Percentiles rank a stretch among this genome's conserved stretches.
These are phyloP conservation scores for Dendrobium chrysotoxum DNA, from an alignment of 106 monocot species.

Conservation along the genomic window DNA sequence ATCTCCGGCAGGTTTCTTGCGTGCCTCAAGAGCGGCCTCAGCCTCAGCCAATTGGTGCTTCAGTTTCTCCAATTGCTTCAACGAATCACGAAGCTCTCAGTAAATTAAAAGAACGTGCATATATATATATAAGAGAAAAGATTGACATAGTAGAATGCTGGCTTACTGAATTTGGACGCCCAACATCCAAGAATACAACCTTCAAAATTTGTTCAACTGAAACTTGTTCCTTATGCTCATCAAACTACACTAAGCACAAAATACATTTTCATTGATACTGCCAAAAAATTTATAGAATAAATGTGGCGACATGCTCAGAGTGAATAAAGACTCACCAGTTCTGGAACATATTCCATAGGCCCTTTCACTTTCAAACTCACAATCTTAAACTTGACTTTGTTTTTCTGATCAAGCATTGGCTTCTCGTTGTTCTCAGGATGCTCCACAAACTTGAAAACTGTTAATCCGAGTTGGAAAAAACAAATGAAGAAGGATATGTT, in stretches of 20 bases:
- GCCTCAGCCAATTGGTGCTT: conserved; percentile 49
- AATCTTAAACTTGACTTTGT: conserved; percentile 39
- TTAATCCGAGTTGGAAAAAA: not conserved
- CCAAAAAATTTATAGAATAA: conserved; percentile 6
- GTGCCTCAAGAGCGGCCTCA: conserved; percentile 49
- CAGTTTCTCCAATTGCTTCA: conserved; percentile 44
- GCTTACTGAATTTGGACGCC: conserved; percentile 52
- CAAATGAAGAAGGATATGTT: not conserved
- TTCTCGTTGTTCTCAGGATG: conserved; percentile 42
- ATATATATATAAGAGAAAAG: not conserved
- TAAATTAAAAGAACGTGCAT: not conserved
- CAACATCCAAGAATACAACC: conserved; percentile 76
- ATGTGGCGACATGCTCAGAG: not conserved
- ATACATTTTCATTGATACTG: too few relatives aligned
- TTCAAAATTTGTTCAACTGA: conserved; percentile 74
- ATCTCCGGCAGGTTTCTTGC: conserved; percentile 48
- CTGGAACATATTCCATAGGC: conserved; percentile 38
- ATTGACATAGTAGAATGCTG: not conserved
- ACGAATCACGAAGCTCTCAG: not conserved
- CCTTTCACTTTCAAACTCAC: conserved; percentile 38
- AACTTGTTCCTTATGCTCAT: conserved; percentile 84
- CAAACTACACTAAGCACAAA: conserved; percentile 35
- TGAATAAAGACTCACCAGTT: conserved; percentile 19
- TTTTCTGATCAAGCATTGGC: conserved; percentile 27
- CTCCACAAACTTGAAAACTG: conserved; percentile 44